phyloP scores from a whole-genome alignment of 345 rosid species.

The Litchi chinensis region DNA sequence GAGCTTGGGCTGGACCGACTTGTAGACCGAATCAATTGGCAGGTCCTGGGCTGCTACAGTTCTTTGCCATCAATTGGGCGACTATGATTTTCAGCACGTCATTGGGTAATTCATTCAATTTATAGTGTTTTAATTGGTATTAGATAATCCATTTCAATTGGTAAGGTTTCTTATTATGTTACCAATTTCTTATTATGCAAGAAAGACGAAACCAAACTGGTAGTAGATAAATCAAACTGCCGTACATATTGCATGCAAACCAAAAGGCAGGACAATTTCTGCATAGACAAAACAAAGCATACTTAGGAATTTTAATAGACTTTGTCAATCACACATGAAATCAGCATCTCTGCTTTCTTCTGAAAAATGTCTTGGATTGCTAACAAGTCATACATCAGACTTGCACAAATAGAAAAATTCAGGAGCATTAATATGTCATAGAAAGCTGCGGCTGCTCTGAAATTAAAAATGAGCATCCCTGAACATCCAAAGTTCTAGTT shows the following conservation, averaged over 20 bases:
- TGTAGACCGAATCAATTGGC: no score
- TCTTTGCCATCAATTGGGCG: no score
- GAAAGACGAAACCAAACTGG: no score
- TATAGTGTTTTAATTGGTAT: no score
- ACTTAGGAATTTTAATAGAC: neutral
- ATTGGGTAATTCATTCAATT: no score
- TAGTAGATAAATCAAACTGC: conserved; percentile 10
- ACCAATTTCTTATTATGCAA: no score
- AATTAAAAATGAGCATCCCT: neutral
- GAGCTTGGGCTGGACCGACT: no score
- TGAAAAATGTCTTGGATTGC: neutral
- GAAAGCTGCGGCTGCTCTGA: neutral
- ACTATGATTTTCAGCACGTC: no score
- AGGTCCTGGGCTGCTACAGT: no score
- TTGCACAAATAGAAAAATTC: neutral
- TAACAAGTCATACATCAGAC: neutral
- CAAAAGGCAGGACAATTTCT: conserved; percentile 23
- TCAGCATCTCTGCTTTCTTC: neutral
- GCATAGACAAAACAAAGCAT: conserved; percentile 16
- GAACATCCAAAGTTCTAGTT: neutral
- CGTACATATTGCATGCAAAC: conserved; percentile 21
- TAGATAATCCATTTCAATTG: no score
- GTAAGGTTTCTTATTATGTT: no score
- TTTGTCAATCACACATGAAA: neutral
- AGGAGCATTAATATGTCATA: neutral